Percentiles rank a stretch among this genome's conserved stretches.
Conservation (phyloP, 2,329 filamentous ascomycete species). For the Sporothrix pallida region DNA sequence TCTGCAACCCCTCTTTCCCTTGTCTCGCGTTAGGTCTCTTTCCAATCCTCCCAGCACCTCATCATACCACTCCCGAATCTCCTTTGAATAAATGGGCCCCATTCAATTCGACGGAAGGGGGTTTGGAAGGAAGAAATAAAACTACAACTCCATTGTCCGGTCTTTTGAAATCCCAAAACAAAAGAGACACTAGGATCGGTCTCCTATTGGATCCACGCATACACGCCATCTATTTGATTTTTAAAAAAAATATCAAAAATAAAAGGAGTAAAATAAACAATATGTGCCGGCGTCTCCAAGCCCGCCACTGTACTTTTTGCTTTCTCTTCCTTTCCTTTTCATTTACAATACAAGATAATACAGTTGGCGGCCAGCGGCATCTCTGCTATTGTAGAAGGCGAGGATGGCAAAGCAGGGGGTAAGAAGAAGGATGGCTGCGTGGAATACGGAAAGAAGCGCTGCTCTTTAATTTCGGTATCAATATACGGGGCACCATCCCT, state of each 20-base stretch:
- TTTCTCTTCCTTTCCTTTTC: background rate
- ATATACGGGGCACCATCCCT: background rate
- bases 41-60: too few species aligned
- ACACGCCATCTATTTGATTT: background rate
- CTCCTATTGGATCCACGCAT: constrained; percentile 27
- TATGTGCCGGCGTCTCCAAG: background rate
- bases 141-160: too few species aligned
- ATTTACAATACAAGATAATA: background rate
- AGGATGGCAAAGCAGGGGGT: background rate
- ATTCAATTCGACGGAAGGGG: too few species aligned
- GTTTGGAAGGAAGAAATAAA: too few species aligned
- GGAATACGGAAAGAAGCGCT: background rate
- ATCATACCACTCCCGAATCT: background rate
- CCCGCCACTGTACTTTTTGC: background rate
- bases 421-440: background rate
- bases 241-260: too few species aligned
- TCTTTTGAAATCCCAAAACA: background rate
- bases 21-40: background rate
- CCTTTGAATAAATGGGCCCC: too few species aligned
- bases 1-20: constrained; percentile 11
- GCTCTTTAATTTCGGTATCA: background rate
- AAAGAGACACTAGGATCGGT: background rate
- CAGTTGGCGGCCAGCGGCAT: background rate
- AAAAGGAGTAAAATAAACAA: constrained; percentile 10
- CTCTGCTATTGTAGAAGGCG: background rate